Evolutionary conservation across 1,139 yeast species (phyloP), one percentile per base, ranked within the genome.

Genomic region (Yamadazyma epiphylla): DNA sequence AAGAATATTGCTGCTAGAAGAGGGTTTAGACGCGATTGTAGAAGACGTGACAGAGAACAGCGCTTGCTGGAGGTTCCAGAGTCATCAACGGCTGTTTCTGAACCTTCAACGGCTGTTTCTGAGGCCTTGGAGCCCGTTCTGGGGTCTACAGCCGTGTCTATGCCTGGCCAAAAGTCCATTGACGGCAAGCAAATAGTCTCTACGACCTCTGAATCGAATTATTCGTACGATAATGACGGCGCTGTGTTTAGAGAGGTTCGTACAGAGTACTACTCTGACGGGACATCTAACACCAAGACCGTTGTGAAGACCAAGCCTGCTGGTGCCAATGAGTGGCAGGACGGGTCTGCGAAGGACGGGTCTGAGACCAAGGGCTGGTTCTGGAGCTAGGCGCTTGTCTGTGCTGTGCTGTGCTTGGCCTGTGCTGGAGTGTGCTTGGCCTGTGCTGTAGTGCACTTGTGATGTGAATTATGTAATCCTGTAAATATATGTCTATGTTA

Each of bases 261-360:
- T 41, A 76, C 64, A 4, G 67, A 80, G 41, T 70, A 66, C 43
- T 86, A 62, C 49, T 67, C 60, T 24, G 94, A 87, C 50, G 95
- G 95, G 5, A 70, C 83, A 4, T 71, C 75, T 19, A 41, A 49
- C 5, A 53, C 64, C 8, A 62, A 54, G 29, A 65, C 62, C 29
- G 48, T 60, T 26, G 60, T 57, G 27, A 71, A 65, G 45, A 39
- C 56, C 29, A 65, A 56, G 38, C 69, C 71, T 2, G 33, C 51
- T 27, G 65, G 58, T 9, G 51, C 66, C 3, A 37, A 37, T 4
- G 56, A 55, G 4, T 63, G 70, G 69, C n/a, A n/a, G n/a, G n/a
- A n/a, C n/a, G n/a, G n/a, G n/a, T n/a, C n/a, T n/a, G n/a, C n/a
- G n/a, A n/a, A n/a, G n/a, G n/a, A n/a, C n/a, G n/a, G n/a, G n/a